phyloP scores from a whole-genome alignment of 768 basidiomycete species.

The Royoungia palumana region DNA sequence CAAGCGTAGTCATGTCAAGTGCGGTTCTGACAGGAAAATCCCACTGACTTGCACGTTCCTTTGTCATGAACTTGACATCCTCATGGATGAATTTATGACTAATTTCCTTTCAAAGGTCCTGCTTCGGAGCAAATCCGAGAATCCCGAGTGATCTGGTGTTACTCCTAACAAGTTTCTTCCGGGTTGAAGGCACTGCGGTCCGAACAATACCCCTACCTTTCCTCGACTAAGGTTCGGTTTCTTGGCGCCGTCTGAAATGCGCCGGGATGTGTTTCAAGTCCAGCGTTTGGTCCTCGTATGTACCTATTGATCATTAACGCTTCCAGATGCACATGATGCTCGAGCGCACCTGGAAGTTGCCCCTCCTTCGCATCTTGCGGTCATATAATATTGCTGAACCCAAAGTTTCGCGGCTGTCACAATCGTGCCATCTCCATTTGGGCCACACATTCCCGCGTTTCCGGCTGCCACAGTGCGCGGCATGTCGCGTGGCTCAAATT shows the following conservation, averaged over 20 bases:
- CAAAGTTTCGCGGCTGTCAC: slow-evolving; percentile 27
- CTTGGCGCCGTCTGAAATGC: too few species aligned
- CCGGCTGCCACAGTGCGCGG: slow-evolving; percentile 9
- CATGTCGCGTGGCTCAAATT: slow-evolving; percentile 18
- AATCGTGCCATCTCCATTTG: slow-evolving; percentile 8
- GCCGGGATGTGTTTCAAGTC: slow-evolving; percentile 10
- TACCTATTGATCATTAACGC: slow-evolving; percentile 8
- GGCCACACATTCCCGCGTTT: background rate
- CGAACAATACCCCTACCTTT: background rate
- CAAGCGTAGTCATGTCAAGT: too few species aligned
- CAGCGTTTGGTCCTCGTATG: background rate
- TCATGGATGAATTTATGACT: too few species aligned
- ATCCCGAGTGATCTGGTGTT: background rate
- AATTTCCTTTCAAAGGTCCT: too few species aligned
- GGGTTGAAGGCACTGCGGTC: background rate
- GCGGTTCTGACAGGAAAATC: background rate
- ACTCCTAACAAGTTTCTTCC: background rate
- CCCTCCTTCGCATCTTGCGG: background rate
- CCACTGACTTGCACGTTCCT: background rate
- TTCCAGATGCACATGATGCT: background rate
- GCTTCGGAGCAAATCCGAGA: background rate
- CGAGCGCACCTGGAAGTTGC: background rate
- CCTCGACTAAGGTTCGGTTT: background rate
- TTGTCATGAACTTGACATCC: background rate
- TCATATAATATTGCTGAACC: background rate